phyloP scores from a whole-genome alignment of 441 rosid genomes.

The Melastoma candidum region DNA sequence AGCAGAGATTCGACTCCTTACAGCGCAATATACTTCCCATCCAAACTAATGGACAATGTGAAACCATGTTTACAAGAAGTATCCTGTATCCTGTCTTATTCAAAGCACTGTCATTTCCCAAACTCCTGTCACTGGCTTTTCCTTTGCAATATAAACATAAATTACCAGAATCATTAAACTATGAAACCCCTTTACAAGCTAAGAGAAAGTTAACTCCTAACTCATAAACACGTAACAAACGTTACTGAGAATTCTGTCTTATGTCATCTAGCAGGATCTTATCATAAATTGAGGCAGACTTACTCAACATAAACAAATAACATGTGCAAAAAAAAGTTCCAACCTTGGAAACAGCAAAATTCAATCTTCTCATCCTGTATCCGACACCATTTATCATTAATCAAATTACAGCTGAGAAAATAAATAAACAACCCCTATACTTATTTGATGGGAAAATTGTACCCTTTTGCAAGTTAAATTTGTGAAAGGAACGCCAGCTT shows the following conservation, averaged over 20 bases:
- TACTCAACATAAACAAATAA: neutral
- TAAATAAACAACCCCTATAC: no score
- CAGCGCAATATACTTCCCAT: conserved; percentile 91
- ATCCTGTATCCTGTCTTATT: conserved; percentile 83
- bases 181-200: no score
- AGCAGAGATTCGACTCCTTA: conserved; percentile 28
- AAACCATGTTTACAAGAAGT: conserved; percentile 71
- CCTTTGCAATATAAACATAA: conserved; percentile 39
- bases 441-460: no score
- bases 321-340: conserved; percentile 74
- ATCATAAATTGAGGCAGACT: no score
- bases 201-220: conserved; percentile 1
- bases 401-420: no score
- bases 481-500: no score
- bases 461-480: no score
- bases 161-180: neutral
- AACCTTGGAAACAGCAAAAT: conserved; percentile 82
- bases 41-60: conserved; percentile 75
- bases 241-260: neutral
- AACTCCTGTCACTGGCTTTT: conserved; percentile 57
- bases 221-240: neutral
- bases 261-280: conserved; percentile 1
- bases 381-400: no score
- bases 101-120: conserved; percentile 82
- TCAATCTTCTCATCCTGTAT: conserved; percentile 24